Evolutionary conservation across 176 grass and related monocot species (phyloP).

Genomic region (Oryza nivara): DNA sequence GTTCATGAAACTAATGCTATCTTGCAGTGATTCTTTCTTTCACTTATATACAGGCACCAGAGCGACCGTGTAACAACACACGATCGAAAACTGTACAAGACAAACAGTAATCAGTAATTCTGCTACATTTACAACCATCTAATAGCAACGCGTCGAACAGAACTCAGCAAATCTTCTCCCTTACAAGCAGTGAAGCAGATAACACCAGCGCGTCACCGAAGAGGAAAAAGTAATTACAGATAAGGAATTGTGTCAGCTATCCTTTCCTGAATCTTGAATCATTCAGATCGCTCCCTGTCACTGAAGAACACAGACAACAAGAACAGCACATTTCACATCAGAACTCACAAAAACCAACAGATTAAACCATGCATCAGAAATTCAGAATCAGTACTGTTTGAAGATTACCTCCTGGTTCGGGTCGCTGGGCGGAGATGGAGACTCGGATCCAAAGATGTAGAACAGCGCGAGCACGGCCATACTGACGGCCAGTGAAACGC

Average conservation of each 20-base stretch:
- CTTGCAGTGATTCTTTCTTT: not conserved
- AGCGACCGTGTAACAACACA: not conserved
- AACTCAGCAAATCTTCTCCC: not conserved
- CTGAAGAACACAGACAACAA: slow-evolving; percentile 24
- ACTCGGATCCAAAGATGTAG: slow-evolving; percentile 1
- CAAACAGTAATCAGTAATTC: not conserved
- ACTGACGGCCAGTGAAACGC: slow-evolving; percentile 31
- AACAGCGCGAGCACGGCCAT: slow-evolving; percentile 31
- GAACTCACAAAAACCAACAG: not conserved
- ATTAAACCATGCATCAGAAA: not conserved
- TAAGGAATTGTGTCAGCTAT: not conserved
- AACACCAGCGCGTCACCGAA: not conserved
- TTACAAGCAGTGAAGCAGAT: not conserved
- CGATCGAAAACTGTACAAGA: not conserved
- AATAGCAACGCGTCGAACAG: not conserved
- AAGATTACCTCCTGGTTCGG: slow-evolving; percentile 9
- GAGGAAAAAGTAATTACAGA: not conserved
- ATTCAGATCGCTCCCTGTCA: slow-evolving; percentile 4
- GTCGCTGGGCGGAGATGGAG: not conserved
- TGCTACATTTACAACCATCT: not conserved
- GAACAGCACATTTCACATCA: not conserved
- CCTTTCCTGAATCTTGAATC: not conserved
- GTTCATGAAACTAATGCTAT: not conserved
- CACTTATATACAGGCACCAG: too few relatives aligned
- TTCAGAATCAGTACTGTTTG: too few relatives aligned